A percentile compares a stretch with the other conserved stretches of the same genome.
These are phyloP conservation scores for Zarea fungicola DNA, from an alignment of 2,329 filamentous ascomycete species.

Conservation along the genomic window DNA sequence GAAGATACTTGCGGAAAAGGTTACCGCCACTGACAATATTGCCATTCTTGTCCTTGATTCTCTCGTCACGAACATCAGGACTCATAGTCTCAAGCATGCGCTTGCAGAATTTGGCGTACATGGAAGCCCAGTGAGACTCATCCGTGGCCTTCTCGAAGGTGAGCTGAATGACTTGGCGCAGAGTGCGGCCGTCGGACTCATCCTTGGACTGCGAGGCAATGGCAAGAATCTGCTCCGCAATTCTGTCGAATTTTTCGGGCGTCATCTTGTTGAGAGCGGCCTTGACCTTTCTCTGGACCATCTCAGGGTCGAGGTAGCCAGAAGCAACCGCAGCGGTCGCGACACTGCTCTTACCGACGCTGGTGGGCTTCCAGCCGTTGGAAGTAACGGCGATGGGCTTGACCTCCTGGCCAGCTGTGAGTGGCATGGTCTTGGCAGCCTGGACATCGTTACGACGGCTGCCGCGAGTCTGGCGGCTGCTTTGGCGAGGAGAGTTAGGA, in stretches of 20 bases:
- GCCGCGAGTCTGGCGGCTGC: constrained; percentile 56
- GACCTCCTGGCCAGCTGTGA: constrained; percentile 76
- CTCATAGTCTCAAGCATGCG: constrained; percentile 96
- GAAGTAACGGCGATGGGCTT: constrained; percentile 69
- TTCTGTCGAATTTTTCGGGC: constrained; percentile 96
- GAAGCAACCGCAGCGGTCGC: constrained; percentile 37
- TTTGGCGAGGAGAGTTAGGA: constrained; percentile 67
- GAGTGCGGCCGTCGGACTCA: constrained; percentile 86
- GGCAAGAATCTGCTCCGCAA: constrained; percentile 84
- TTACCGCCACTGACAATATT: constrained; percentile 87
- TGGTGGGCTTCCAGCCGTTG: constrained; percentile 87
- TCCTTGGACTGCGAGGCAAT: constrained; percentile 96
- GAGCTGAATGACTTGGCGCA: constrained; percentile 96
- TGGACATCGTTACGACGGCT: constrained; percentile 69
- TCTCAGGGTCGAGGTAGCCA: constrained; percentile 73
- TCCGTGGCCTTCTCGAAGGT: constrained; percentile 99
- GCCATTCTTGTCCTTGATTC: constrained; percentile 83
- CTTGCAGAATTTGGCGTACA: constrained; percentile 99
- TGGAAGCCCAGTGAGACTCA: constrained; percentile 95
- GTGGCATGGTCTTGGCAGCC: constrained; percentile 81
- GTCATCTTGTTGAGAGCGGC: constrained; percentile 99
- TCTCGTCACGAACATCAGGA: constrained; percentile 89
- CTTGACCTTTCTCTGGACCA: constrained; percentile 99
- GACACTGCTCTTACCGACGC: constrained; percentile 45
- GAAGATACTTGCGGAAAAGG: constrained; percentile 95